phyloP scores from a whole-genome alignment of 2,329 filamentous ascomycete species.

The Aureobasidium musti region DNA sequence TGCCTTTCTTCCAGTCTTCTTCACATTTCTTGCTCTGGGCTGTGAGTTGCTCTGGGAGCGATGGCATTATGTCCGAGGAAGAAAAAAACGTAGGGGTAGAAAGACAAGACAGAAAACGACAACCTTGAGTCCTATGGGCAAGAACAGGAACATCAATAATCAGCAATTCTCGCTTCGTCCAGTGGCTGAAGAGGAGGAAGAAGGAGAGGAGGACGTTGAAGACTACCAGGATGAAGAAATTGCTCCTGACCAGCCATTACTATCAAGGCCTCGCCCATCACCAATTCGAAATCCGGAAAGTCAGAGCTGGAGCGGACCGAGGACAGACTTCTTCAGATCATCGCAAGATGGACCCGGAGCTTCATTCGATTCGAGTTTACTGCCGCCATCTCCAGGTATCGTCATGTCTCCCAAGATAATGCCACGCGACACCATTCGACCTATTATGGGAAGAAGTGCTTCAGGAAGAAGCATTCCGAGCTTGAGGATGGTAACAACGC shows the following conservation, averaged over 20 bases:
- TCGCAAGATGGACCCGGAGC: slow-evolving; percentile 10
- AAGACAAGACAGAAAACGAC: slow-evolving; percentile 4
- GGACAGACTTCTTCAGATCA: neutral
- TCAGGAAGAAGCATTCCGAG: slow-evolving; percentile 17
- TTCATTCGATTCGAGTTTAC: slow-evolving; percentile 2
- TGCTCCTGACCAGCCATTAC: slow-evolving; percentile 16
- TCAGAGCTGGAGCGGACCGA: slow-evolving; percentile 11
- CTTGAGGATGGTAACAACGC: slow-evolving; percentile 6
- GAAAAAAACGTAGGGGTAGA: slow-evolving; percentile 22
- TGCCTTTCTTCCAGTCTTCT: slow-evolving; percentile 31
- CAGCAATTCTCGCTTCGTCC: neutral
- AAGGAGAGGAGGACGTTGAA: neutral
- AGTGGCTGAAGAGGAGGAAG: slow-evolving; percentile 12
- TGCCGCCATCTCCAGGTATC: neutral
- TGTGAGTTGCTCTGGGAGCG: slow-evolving; percentile 38
- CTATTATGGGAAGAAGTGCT: neutral
- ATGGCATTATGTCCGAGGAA: slow-evolving; percentile 31
- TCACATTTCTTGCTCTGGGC: slow-evolving; percentile 34
- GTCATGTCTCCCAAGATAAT: neutral
- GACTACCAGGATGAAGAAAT: slow-evolving; percentile 8
- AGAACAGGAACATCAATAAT: neutral
- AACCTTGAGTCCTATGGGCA: slow-evolving; percentile 10
- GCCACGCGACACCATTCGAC: slow-evolving; percentile 8
- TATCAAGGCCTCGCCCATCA: neutral
- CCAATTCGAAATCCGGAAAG: neutral